These are phyloP conservation scores for Talaromyces marneffei DNA, from an alignment of 2,329 filamentous ascomycete species.

Conservation along the genomic window DNA sequence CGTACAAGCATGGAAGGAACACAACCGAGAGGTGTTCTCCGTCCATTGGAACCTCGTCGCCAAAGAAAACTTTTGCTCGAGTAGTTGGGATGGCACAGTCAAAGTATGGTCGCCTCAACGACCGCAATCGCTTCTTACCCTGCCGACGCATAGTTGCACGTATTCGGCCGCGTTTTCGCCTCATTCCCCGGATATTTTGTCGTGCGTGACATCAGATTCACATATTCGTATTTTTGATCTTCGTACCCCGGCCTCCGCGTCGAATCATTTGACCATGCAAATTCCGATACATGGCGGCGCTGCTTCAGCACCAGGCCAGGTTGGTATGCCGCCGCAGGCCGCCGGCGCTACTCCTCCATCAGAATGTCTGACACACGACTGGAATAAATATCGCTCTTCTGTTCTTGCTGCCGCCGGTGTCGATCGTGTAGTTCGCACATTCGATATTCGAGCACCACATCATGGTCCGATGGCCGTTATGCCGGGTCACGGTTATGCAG, in stretches of 20 bases:
- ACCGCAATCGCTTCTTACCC: slow-evolving; percentile 67
- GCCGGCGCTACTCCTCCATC: slow-evolving; percentile 52
- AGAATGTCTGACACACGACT: slow-evolving; percentile 91
- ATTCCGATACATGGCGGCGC: slow-evolving; percentile 78
- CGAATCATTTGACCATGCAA: slow-evolving; percentile 76
- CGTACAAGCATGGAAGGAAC: slow-evolving; percentile 86
- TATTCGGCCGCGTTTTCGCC: slow-evolving; percentile 91
- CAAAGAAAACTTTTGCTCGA: slow-evolving; percentile 85
- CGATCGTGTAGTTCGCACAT: slow-evolving; percentile 78
- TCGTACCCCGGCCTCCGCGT: slow-evolving; percentile 74
- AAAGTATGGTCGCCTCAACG: slow-evolving; percentile 90
- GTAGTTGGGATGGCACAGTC: slow-evolving; percentile 92
- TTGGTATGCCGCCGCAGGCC: slow-evolving; percentile 29
- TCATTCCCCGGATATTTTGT: slow-evolving; percentile 77
- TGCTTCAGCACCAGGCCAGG: slow-evolving; percentile 43
- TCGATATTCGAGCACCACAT: slow-evolving; percentile 74
- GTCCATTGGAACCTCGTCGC: slow-evolving; percentile 87
- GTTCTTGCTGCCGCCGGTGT: slow-evolving; percentile 85
- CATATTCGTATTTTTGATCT: slow-evolving; percentile 89
- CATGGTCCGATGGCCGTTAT: slow-evolving; percentile 69
- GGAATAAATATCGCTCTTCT: slow-evolving; percentile 93
- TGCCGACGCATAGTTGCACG: slow-evolving; percentile 88
- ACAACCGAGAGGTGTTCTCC: slow-evolving; percentile 86
- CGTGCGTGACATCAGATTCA: slow-evolving; percentile 81
- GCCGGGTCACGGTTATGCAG: slow-evolving; percentile 83